phyloP scores from a whole-genome alignment of 2,329 filamentous ascomycete species.

The Shiraia sp. region DNA sequence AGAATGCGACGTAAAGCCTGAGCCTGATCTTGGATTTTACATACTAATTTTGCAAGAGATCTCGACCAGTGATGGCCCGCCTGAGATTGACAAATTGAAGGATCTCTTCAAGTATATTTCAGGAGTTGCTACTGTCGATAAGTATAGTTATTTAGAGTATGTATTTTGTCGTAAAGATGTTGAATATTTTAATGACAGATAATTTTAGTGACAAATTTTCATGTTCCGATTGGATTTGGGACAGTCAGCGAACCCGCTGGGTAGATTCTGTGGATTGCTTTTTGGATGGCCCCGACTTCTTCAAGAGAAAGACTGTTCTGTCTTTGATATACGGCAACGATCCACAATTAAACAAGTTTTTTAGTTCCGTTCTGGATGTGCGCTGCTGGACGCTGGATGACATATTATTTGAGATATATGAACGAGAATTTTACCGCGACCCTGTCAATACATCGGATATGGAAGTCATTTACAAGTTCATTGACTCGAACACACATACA shows the following conservation, averaged over 20 bases:
- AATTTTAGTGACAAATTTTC: too few species aligned
- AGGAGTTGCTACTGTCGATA: conserved; percentile 4
- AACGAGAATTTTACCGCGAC: neutral
- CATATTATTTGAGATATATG: conserved; percentile 2
- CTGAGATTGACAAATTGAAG: neutral
- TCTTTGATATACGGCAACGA: neutral
- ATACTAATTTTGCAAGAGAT: conserved; percentile 1
- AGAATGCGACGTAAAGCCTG: conserved; percentile 11
- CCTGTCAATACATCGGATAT: neutral
- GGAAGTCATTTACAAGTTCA: conserved; percentile 2
- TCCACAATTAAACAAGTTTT: conserved; percentile 1
- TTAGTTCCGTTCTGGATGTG: conserved; percentile 3
- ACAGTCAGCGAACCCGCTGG: neutral
- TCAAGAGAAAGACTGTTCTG: conserved; percentile 2
- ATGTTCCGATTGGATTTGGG: conserved; percentile 1
- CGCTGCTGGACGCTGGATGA: neutral
- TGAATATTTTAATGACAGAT: too few species aligned
- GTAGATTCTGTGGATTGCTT: conserved; percentile 2
- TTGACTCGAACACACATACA: neutral
- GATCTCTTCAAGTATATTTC: conserved; percentile 6
- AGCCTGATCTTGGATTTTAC: conserved; percentile 17
- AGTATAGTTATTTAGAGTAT: neutral
- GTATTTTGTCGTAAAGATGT: too few species aligned
- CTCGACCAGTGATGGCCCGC: neutral
- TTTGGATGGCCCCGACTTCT: conserved; percentile 11